A percentile compares a stretch with the other conserved stretches of the same genome.
phyloP scores from a whole-genome alignment of 139 green algal genomes.

The Coccomyxa sp. region DNA sequence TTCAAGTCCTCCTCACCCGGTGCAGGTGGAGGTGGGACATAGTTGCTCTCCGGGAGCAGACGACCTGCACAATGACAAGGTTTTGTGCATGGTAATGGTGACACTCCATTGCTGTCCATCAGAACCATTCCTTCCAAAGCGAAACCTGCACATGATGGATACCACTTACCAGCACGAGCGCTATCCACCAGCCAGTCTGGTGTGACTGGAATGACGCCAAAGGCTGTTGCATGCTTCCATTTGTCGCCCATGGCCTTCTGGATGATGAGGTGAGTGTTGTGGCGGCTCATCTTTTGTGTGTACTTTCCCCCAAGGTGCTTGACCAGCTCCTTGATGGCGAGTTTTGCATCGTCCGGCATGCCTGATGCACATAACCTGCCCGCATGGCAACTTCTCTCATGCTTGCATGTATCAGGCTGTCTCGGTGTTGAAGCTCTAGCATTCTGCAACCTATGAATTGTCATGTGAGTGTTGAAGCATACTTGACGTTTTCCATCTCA shows the following conservation, averaged over 20 bases:
- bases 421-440: background rate
- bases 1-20: background rate
- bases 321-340: constrained; percentile 22
- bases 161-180: background rate
- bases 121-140: too few species aligned
- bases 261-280: constrained; percentile 47
- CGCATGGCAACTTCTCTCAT: background rate
- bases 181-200: constrained; percentile 44
- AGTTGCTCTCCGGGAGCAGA: background rate
- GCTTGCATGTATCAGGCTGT: background rate
- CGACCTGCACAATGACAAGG: background rate
- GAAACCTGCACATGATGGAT: too few species aligned
- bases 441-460: background rate
- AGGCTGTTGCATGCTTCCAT: constrained; percentile 6
- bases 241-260: constrained; percentile 20
- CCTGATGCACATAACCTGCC: constrained; percentile 20
- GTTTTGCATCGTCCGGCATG: constrained; percentile 14
- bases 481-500: constrained; percentile 25
- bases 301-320: constrained; percentile 26
- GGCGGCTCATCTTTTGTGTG: constrained; percentile 23
- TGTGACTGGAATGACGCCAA: constrained; percentile 38
- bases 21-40: background rate
- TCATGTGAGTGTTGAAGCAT: background rate
- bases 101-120: background rate
- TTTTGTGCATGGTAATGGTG: background rate